Conservation (phyloP, 495 filamentous ascomycete species). For the Cryomyces minteri region DNA sequence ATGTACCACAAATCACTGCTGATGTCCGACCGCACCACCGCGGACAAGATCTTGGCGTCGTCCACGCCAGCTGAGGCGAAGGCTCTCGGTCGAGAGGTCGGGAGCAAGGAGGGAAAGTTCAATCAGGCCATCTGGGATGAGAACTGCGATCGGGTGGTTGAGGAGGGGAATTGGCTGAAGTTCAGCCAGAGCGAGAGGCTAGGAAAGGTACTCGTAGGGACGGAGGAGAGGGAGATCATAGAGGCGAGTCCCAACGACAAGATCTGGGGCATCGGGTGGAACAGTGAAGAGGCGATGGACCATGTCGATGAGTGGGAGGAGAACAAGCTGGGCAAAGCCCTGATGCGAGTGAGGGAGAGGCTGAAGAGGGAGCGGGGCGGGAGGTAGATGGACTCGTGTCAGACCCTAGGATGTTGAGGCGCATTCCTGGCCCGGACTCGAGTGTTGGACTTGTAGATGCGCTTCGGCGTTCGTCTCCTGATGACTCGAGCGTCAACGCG, state of each 20-base stretch:
- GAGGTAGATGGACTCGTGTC: too few relatives aligned
- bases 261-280: slow-evolving; percentile 1
- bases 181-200: slow-evolving; percentile 1
- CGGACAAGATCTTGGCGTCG: neutral
- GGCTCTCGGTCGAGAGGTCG: slow-evolving; percentile 1
- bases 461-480: too few relatives aligned
- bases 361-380: neutral
- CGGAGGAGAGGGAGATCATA: neutral
- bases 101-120: neutral
- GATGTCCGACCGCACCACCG: neutral
- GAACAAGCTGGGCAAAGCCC: slow-evolving; percentile 1
- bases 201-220: neutral
- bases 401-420: too few relatives aligned
- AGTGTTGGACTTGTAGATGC: too few relatives aligned
- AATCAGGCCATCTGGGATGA: neutral
- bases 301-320: neutral
- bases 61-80: slow-evolving; percentile 1
- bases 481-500: too few relatives aligned
- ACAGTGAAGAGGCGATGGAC: neutral
- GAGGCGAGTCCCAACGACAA: slow-evolving; percentile 2
- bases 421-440: too few relatives aligned
- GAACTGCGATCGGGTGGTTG: neutral
- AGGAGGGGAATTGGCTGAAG: neutral
- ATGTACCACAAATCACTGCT: slow-evolving; percentile 4
- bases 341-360: neutral